Base-by-base conservation (phyloP, 805 yeast genomes). In the Candida rishiriensis region DNA sequence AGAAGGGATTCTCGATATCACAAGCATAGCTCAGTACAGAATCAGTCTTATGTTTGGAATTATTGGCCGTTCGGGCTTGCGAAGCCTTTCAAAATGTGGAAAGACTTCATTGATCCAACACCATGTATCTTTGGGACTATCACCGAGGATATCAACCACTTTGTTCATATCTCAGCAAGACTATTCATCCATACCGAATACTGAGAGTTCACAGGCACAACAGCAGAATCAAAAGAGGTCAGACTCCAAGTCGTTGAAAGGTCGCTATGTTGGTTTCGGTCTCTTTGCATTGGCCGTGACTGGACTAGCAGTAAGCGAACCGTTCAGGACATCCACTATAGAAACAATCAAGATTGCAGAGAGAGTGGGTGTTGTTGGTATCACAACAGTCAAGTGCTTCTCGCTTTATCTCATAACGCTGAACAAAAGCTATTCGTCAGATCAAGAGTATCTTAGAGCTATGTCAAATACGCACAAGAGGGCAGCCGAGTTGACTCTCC, bases 401-500 rank as follows among this genome's bases (percentile, higher is more conserved):
- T 70, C 72, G 48, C 68, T 82, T 30, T 93, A 93, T 64, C 72
- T 82, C 40, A 71, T 70, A 41, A 72, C 80, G 0, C 68, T 90
- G 21, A 71, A 69, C 16, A 40, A 30, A 3, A 46, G 29, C 2
- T 61, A 56, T 37, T 82, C 71, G 46, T 68, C 59, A 2, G 64
- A 66, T 9, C 81, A 76, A 4, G 78, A 68, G 2, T 73, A 83
- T 38, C 54, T 62, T 2, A 52, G 57, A 3, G 91, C 83, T 1
- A 63, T 91, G 40, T 64, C 76, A 7, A 63, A 71, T 34, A 85
- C 96, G 36, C 98, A 93, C 60, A 61, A 69, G 46, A 69, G 69
- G 44, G 89, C 96, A 39, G 97, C 99, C 0, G 58, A 69, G 10
- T 80, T 89, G 42, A 88, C 99, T 0, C 70, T 88, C 44, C 65